These are phyloP conservation scores for Tarenaya hassleriana DNA, from an alignment of 345 rosid genomes.

Conservation along the genomic window DNA sequence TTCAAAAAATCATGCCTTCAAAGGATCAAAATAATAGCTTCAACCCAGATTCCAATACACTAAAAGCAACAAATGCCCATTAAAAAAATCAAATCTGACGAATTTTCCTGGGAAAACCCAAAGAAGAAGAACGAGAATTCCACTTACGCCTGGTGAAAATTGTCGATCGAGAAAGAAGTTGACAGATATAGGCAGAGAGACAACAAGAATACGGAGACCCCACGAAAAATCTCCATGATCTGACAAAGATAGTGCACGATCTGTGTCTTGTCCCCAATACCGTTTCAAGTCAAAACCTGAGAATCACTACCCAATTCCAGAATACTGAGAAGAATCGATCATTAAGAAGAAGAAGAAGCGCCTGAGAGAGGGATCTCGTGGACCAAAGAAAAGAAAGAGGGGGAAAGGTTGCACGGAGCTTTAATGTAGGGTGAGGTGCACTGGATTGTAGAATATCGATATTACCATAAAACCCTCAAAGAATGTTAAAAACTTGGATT, in stretches of 20 bases:
- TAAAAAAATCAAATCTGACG: constrained; percentile 20
- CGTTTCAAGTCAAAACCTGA: constrained; percentile 22
- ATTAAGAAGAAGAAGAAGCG: constrained; percentile 24
- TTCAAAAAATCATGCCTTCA: neutral
- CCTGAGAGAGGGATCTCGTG: constrained; percentile 53
- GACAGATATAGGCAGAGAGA: constrained; percentile 40
- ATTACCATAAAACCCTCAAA: neutral
- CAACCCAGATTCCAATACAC: neutral
- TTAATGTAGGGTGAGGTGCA: constrained; percentile 19
- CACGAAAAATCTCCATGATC: constrained; percentile 45
- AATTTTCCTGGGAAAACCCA: too few relatives aligned
- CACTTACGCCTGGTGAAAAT: constrained; percentile 78
- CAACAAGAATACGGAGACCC: constrained; percentile 32
- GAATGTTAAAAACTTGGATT: constrained; percentile 6
- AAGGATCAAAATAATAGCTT: constrained; percentile 3
- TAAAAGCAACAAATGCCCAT: too few relatives aligned
- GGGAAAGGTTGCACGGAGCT: constrained; percentile 16
- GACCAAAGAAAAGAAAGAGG: constrained; percentile 27
- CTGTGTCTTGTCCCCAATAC: constrained; percentile 21
- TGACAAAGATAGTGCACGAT: constrained; percentile 30
- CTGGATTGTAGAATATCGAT: constrained; percentile 21
- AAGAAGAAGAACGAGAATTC: constrained; percentile 1
- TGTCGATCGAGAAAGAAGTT: constrained; percentile 49
- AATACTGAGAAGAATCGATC: constrained; percentile 12
- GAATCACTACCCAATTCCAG: constrained; percentile 11